These are phyloP conservation scores for Mallotus japonicus DNA, from an alignment of 441 rosid species.

Conservation along the genomic window DNA sequence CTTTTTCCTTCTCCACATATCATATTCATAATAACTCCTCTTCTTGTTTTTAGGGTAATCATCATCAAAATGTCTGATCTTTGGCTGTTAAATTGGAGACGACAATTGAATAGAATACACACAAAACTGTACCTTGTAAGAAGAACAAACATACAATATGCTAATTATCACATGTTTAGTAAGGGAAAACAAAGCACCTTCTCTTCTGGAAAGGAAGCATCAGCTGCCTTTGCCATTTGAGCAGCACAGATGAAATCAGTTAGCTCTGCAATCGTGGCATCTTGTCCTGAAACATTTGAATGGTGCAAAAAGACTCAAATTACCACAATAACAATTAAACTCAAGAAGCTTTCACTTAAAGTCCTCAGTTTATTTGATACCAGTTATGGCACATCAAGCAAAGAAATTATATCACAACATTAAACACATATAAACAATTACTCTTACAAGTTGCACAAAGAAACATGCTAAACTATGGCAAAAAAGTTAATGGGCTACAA, in stretches of 20 bases:
- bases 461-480: constrained; percentile 10
- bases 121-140: background rate
- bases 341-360: background rate
- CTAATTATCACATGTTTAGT: background rate
- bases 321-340: background rate
- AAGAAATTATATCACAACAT: background rate
- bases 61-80: constrained; percentile 29
- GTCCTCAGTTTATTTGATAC: background rate
- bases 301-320: background rate
- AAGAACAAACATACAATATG: background rate
- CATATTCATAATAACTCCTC: constrained; percentile 37
- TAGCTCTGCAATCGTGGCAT: constrained; percentile 55
- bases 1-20: constrained; percentile 29
- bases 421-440: background rate
- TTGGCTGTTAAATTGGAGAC: constrained; percentile 40
- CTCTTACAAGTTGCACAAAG: background rate
- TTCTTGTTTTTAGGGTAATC: constrained; percentile 38
- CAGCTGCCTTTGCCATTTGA: constrained; percentile 60
- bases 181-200: constrained; percentile 39
- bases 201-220: constrained; percentile 49
- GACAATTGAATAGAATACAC: constrained; percentile 4
- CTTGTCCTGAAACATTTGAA: constrained; percentile 50
- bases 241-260: constrained; percentile 83
- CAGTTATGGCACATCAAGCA: background rate
- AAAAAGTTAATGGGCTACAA: constrained; percentile 1